Base-by-base conservation (phyloP, 495 filamentous ascomycete species). In the Stereocaulon alpinum region DNA sequence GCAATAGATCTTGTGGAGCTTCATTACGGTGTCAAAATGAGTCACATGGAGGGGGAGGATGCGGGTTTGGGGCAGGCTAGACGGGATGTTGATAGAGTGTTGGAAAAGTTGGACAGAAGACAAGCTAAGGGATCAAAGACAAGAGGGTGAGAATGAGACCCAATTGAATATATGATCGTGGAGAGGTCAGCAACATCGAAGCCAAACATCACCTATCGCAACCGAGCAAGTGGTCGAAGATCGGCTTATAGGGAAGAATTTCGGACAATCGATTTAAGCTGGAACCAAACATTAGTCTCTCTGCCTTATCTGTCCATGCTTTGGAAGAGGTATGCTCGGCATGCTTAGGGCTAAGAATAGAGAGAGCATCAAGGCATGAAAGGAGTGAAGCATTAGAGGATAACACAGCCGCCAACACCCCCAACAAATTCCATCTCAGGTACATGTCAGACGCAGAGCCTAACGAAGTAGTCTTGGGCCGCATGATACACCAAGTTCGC, bases 1-100 rank as follows among this genome's bases (percentile, higher is more conserved):
- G 83, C 80, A 42, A 80, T 76, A 54, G 80, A 84, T 56, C 71
- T 86, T 0, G 72, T 84, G 0, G 73, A 79, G 22, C 65, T 86
- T 59, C 82, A 86, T 66, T 76, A 82, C 49, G 71, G 70, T 58
- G 71, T 86, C 56, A 82, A 82, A 61, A 54, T 76, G 61, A 72
- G 69, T 47, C 70, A 76, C 59, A 67, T 73, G 40, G 65, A 60
- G 48, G 67, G 66, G 6, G 70, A 80, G 41, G 78, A 78, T 58
- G 67, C 69, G 34, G 74, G 71, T n/a, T 62, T 84, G 50, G 64
- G 20, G 54, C 71, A 71, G 55, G 76, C 74, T 9, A 77, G 80
- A 50, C 68, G 68, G 37, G 71, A 72, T 37, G 77, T 82, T 14
- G 61, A 73, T 50, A 66, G 65, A 27, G 74, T 77, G 24, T 62